Conservation (phyloP, 768 basidiomycete genomes). For the Lentinula guzmanii region DNA sequence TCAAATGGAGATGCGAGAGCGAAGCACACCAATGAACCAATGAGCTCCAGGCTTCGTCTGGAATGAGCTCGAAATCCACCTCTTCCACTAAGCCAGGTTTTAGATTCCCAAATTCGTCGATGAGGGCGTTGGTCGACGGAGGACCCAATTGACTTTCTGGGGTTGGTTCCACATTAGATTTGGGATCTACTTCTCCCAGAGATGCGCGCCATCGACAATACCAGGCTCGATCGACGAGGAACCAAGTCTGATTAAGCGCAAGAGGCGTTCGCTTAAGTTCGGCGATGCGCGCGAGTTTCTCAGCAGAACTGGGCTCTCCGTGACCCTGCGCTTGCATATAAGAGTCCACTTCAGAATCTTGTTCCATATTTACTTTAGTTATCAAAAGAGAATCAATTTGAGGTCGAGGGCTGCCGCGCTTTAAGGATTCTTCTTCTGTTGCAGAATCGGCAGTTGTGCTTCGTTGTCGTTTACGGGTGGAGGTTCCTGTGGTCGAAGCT, state of each 20-base stretch:
- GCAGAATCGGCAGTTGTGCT: slow-evolving; percentile 73
- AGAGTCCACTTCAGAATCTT: slow-evolving; percentile 49
- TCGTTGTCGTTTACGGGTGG: slow-evolving; percentile 63
- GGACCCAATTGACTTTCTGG: slow-evolving; percentile 62
- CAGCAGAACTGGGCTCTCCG: slow-evolving; percentile 13
- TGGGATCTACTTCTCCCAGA: slow-evolving; percentile 38
- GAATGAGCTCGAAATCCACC: slow-evolving; percentile 70
- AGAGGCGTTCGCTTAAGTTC: slow-evolving; percentile 41
- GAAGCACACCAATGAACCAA: slow-evolving; percentile 62
- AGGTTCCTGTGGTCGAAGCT: slow-evolving; percentile 17
- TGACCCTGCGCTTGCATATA: slow-evolving; percentile 57
- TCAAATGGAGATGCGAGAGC: slow-evolving; percentile 8
- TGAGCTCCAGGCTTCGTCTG: slow-evolving; percentile 62
- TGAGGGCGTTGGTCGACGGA: slow-evolving; percentile 66
- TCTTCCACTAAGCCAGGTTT: slow-evolving; percentile 45
- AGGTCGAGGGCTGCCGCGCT: slow-evolving; percentile 28
- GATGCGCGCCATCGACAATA: slow-evolving; percentile 74
- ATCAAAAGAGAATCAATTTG: slow-evolving; percentile 36
- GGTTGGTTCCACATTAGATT: slow-evolving; percentile 60
- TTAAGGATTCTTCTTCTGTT: slow-evolving; percentile 42
- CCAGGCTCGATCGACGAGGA: slow-evolving; percentile 66
- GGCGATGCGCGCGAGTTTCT: slow-evolving; percentile 49
- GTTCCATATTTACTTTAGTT: slow-evolving; percentile 23
- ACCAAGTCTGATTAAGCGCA: slow-evolving; percentile 72
- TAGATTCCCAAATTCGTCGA: slow-evolving; percentile 50